Evolutionary conservation across 2,329 filamentous ascomycete genomes (phyloP).

Genomic region (Colletotrichum salicis): DNA sequence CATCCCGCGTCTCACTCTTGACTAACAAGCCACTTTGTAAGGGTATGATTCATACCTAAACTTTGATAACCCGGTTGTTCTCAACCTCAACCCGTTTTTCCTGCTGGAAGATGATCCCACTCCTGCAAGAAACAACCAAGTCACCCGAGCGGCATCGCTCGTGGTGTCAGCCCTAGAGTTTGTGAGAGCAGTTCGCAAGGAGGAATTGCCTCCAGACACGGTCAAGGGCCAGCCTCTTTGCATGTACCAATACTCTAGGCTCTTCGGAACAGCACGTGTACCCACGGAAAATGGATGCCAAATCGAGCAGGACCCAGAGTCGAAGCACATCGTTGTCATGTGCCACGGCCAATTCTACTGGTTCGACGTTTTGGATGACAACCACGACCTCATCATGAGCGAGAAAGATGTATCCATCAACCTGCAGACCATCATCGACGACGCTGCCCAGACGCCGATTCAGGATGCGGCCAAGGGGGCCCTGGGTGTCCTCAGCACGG

Average conservation of each 20-base stretch:
- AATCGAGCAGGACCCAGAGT: constrained; percentile 92
- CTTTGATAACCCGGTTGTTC: constrained; percentile 95
- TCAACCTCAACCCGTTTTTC: constrained; percentile 98
- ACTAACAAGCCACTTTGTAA: constrained; percentile 48
- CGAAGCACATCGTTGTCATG: constrained; percentile 92
- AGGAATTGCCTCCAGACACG: constrained; percentile 91
- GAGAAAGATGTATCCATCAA: constrained; percentile 94
- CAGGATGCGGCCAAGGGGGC: constrained; percentile 96
- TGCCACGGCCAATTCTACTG: constrained; percentile 98
- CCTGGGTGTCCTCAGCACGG: constrained; percentile 91
- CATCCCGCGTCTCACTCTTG: not conserved
- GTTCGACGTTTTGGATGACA: constrained; percentile 97
- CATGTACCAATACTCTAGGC: constrained; percentile 97
- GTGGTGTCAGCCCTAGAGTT: constrained; percentile 92
- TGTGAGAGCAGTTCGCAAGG: constrained; percentile 89
- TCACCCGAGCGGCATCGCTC: constrained; percentile 91
- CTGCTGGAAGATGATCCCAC: constrained; percentile 97
- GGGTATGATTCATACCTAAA: constrained; percentile 99
- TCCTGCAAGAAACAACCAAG: constrained; percentile 94
- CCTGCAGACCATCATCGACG: constrained; percentile 89
- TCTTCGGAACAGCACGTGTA: constrained; percentile 94
- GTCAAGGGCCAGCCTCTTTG: constrained; percentile 86
- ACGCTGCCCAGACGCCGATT: constrained; percentile 88
- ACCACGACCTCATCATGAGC: constrained; percentile 95
- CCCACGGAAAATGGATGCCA: constrained; percentile 95